phyloP scores from a whole-genome alignment of 768 basidiomycete species.

The Cytidiella melzeri region DNA sequence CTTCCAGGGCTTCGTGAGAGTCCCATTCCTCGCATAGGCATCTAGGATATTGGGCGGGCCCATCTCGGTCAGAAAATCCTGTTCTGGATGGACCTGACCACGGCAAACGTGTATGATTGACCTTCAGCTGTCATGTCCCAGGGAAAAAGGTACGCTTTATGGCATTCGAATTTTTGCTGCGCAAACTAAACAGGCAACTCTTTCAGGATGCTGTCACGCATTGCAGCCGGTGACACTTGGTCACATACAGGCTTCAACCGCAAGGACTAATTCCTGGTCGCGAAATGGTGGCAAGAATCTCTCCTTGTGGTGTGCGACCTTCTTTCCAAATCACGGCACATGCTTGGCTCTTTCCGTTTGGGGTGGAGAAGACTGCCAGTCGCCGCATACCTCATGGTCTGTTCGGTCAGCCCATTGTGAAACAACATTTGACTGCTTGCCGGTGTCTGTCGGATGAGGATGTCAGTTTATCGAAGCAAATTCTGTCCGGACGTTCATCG shows the following conservation, averaged over 20 bases:
- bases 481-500: conserved; percentile 14
- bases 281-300: not conserved
- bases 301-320: not conserved
- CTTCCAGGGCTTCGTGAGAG: conserved; percentile 6
- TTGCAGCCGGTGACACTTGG: not conserved
- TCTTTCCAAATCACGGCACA: not conserved
- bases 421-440: conserved; percentile 6
- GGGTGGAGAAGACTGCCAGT: not conserved
- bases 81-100: conserved; percentile 1
- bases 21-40: conserved; percentile 7
- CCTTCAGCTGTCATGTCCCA: not conserved
- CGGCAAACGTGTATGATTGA: not conserved
- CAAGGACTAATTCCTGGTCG: not conserved
- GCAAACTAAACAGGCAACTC: conserved; percentile 11
- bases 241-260: not conserved
- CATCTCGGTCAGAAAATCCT: conserved; percentile 9
- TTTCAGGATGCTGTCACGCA: conserved; percentile 12
- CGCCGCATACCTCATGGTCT: conserved; percentile 12
- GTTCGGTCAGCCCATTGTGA: conserved; percentile 1
- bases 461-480: conserved; percentile 7
- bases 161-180: conserved; percentile 4
- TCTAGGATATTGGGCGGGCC: conserved; percentile 5
- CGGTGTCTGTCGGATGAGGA: conserved; percentile 11
- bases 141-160: conserved; percentile 12
- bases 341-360: not conserved